phyloP scores from a whole-genome alignment of 345 rosid genomes.

The Atalantia buxifolia region DNA sequence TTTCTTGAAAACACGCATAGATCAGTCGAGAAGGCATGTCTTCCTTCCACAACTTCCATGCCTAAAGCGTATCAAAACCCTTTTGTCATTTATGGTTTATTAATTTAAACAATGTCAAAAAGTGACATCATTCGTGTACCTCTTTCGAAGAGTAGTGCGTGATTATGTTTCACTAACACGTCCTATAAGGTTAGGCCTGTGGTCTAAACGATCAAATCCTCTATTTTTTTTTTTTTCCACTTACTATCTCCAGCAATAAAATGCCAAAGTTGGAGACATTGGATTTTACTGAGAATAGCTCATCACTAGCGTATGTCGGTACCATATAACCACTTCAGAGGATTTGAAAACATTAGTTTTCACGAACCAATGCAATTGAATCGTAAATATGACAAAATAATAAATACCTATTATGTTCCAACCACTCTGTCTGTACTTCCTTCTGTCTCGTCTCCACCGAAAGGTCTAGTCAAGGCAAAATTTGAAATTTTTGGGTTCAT shows the following conservation, averaged over 20 bases:
- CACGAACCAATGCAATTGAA: background rate
- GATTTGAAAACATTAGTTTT: background rate
- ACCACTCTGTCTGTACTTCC: too few species aligned
- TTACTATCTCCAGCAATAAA: slow-evolving; percentile 32
- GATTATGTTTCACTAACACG: slow-evolving; percentile 10
- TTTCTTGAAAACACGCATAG: too few species aligned
- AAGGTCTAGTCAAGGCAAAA: slow-evolving; percentile 27
- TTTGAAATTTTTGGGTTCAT: slow-evolving; percentile 41
- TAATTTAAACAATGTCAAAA: too few species aligned
- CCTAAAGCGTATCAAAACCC: background rate
- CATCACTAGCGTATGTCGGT: slow-evolving; percentile 35
- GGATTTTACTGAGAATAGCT: slow-evolving; percentile 35
- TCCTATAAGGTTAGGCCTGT: slow-evolving; percentile 21
- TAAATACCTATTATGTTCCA: slow-evolving; percentile 33
- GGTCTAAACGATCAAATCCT: slow-evolving; percentile 19
- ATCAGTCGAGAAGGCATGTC: too few species aligned
- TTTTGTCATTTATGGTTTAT: background rate
- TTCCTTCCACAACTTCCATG: too few species aligned
- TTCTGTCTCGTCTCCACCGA: background rate
- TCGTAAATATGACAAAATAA: background rate
- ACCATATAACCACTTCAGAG: slow-evolving; percentile 36
- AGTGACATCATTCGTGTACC: too few species aligned
- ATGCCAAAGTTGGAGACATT: slow-evolving; percentile 42
- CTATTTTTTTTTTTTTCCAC: slow-evolving; percentile 24
- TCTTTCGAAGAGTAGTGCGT: too few species aligned